Evolutionary conservation across 2,329 filamentous ascomycete genomes (phyloP).

Genomic region (Curvularia verruculosa): DNA sequence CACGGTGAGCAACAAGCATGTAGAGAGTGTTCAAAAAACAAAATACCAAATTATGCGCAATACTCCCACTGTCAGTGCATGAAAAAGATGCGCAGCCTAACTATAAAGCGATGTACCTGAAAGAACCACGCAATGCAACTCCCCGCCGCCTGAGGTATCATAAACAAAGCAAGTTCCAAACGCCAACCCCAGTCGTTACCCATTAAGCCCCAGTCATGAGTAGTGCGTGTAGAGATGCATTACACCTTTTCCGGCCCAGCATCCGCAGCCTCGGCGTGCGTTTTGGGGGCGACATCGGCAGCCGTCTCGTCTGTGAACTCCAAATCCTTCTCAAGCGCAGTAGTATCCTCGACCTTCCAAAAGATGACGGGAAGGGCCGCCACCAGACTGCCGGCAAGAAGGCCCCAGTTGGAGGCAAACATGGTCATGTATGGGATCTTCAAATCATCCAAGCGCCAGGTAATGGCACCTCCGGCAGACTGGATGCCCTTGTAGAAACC

Average conservation of each 20-base stretch:
- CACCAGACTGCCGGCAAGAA: conserved; percentile 75
- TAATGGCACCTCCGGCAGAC: conserved; percentile 81
- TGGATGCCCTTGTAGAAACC: conserved; percentile 92
- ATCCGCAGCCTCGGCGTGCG: conserved; percentile 19
- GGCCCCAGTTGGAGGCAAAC: conserved; percentile 77
- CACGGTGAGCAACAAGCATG: conserved; percentile 20
- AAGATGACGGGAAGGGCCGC: conserved; percentile 81
- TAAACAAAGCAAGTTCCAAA: conserved; percentile 20
- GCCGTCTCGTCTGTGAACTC: conserved; percentile 83
- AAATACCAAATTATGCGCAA: conserved; percentile 6
- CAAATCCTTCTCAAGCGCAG: conserved; percentile 80
- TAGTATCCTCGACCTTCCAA: conserved; percentile 79
- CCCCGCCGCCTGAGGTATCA: conserved; percentile 30
- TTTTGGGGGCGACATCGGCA: conserved; percentile 65
- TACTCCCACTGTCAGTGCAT: conserved; percentile 18
- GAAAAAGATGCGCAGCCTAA: conserved; percentile 25
- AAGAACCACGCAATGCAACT: conserved; percentile 19
- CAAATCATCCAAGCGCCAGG: conserved; percentile 70
- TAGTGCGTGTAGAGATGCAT: conserved; percentile 7
- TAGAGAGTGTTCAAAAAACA: neutral
- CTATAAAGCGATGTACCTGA: conserved; percentile 31
- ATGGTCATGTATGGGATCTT: conserved; percentile 69
- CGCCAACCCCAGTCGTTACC: conserved; percentile 17
- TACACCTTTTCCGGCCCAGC: conserved; percentile 40
- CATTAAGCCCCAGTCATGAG: conserved; percentile 14